Conservation (phyloP, 2,329 filamentous ascomycete genomes). For the Volutella citrinella region DNA sequence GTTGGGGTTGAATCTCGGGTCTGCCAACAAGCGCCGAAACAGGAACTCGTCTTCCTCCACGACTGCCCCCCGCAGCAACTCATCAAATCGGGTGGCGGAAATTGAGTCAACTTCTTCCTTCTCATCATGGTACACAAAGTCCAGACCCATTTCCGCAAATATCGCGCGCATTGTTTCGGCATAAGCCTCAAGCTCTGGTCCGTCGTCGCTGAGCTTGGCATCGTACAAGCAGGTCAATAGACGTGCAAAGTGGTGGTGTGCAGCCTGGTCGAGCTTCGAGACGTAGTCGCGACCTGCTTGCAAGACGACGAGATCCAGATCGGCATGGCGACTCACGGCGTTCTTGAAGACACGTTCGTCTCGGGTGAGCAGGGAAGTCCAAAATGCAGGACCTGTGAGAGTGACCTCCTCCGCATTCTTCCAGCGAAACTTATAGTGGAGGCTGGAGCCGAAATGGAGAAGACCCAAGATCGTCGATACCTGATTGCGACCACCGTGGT, state of each 20-base stretch:
- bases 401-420: slow-evolving; percentile 15
- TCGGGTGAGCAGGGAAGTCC: slow-evolving; percentile 20
- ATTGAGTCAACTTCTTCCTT: slow-evolving; percentile 9
- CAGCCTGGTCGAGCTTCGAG: no score
- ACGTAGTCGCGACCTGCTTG: no score
- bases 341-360: slow-evolving; percentile 24
- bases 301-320: no score
- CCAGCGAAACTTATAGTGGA: slow-evolving; percentile 14
- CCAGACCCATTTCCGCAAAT: no score
- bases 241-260: slow-evolving; percentile 16
- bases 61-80: slow-evolving; percentile 22
- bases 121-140: no score
- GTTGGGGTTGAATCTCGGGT: slow-evolving; percentile 31
- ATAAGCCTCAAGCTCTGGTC: no score
- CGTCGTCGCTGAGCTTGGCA: slow-evolving; percentile 12
- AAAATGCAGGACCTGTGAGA: slow-evolving; percentile 23
- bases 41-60: slow-evolving; percentile 21
- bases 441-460: slow-evolving; percentile 19
- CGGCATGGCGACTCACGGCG: no score
- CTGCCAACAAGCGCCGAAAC: slow-evolving; percentile 25
- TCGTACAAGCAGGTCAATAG: slow-evolving; percentile 24
- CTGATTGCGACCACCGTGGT: slow-evolving; percentile 10
- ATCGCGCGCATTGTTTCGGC: no score
- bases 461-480: slow-evolving; percentile 20
- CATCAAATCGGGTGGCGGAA: slow-evolving; percentile 16